A percentile compares a stretch with the other conserved stretches of the same genome.
phyloP scores from a whole-genome alignment of 202 grass and related monocot species.

The Brachypodium distachyon region DNA sequence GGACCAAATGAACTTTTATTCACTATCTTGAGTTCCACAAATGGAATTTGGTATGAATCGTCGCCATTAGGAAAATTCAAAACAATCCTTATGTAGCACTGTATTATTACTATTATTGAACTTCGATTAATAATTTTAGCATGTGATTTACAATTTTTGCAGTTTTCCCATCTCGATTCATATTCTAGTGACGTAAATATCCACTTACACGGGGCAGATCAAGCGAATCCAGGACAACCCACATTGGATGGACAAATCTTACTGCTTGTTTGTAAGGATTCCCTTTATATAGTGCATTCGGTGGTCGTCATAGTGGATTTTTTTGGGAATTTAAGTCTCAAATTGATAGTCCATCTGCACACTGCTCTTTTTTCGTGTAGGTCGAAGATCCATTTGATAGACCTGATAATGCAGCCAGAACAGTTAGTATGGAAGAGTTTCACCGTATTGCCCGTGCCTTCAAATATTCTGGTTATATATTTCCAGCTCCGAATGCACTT shows the following conservation, averaged over 20 bases:
- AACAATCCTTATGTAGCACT: too few relatives aligned
- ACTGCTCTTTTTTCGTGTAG: constrained; percentile 18
- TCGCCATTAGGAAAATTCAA: too few relatives aligned
- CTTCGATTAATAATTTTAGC: not conserved
- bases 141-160: not conserved
- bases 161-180: constrained; percentile 26
- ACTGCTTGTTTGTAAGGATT: constrained; percentile 43
- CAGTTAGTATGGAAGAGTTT: constrained; percentile 35
- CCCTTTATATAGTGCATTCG: constrained; percentile 6
- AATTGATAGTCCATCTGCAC: not conserved
- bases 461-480: constrained; percentile 2
- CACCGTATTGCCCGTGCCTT: constrained; percentile 38
- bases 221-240: constrained; percentile 13
- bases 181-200: constrained; percentile 39
- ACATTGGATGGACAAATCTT: constrained; percentile 29
- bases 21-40: too few relatives aligned
- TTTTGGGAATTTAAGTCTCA: not conserved
- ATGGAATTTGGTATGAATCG: too few relatives aligned
- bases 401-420: constrained; percentile 62
- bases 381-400: constrained; percentile 79
- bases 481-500: constrained; percentile 46
- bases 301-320: not conserved
- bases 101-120: too few relatives aligned
- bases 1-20: too few relatives aligned
- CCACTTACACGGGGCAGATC: constrained; percentile 41